Evolutionary conservation across 163 green algal genomes (phyloP), one percentile per base, ranked within the genome.

Genomic region (Coccomyxa subellipsoidea): DNA sequence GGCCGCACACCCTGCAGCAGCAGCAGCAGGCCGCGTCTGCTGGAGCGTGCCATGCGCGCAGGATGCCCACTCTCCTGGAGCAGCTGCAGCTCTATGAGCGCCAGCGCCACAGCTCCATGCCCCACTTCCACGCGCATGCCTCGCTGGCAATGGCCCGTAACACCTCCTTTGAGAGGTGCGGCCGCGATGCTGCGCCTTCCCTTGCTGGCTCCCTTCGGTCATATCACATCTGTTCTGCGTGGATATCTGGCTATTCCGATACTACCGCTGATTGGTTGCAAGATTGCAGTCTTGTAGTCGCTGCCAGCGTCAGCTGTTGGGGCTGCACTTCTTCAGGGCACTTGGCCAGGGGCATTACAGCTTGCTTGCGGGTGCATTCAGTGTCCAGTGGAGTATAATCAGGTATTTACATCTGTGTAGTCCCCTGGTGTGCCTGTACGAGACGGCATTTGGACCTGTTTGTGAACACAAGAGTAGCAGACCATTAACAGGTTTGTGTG

Each of bases 161-260:
- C 70, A n/a, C 70, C 32, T 77, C 70, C 70, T 77, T 77, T 39
- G 70, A 77, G 32, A 77, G 70, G 70, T 77, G 70, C 15, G 70
- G 21, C 27, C n/a, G 27, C 71, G n/a, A n/a, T n/a, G n/a, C n/a
- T n/a, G n/a, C n/a, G n/a, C n/a, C n/a, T n/a, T n/a, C n/a, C n/a
- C n/a, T n/a, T n/a, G n/a, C n/a, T n/a, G n/a, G n/a, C n/a, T n/a
- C n/a, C n/a, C n/a, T n/a, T n/a, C n/a, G n/a, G n/a, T n/a, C n/a
- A n/a, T n/a, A n/a, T n/a, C n/a, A n/a, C n/a, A n/a, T n/a, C n/a
- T n/a, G n/a, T n/a, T n/a, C n/a, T n/a, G n/a, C n/a, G n/a, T 77
- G 71, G 18, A 31, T 36, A 31, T 39, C 36, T 1, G 71, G 10
- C 9, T 53, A 40, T 36, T 73, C 3, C 66, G 3, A 3, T 73